A percentile compares a stretch with the other conserved stretches of the same genome.
These are phyloP conservation scores for Candida germanica DNA, from an alignment of 805 yeast genomes.

Conservation along the genomic window DNA sequence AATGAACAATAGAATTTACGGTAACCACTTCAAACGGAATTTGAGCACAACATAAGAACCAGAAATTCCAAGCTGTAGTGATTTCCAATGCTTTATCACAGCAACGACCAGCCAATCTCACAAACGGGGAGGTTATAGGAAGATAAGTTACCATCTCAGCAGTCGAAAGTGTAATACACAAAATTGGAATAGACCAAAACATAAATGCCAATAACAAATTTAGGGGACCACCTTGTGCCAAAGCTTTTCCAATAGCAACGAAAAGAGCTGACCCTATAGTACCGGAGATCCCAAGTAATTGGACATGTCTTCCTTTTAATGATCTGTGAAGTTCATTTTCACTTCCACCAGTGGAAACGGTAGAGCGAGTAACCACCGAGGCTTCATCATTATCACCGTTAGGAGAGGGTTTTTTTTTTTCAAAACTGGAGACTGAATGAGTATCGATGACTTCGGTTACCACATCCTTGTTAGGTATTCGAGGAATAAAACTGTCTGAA, in stretches of 20 bases:
- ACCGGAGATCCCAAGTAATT: conserved; percentile 76
- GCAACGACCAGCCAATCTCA: conserved; percentile 70
- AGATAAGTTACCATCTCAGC: conserved; percentile 79
- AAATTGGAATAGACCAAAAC: conserved; percentile 67
- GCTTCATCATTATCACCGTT: conserved; percentile 9
- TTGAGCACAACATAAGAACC: conserved; percentile 69
- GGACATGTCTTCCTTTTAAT: conserved; percentile 68
- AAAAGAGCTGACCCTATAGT: conserved; percentile 80
- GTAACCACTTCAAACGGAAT: conserved; percentile 84
- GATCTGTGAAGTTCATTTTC: conserved; percentile 34
- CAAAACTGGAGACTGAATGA: neutral
- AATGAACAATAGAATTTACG: conserved; percentile 74
- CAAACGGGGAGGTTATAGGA: conserved; percentile 76
- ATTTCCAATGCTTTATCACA: conserved; percentile 74
- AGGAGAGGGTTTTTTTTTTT: neutral
- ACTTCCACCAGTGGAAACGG: conserved; percentile 13
- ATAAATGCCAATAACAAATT: conserved; percentile 62
- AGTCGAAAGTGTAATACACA: conserved; percentile 62
- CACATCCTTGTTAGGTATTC: conserved; percentile 9
- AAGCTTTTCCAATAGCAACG: conserved; percentile 65
- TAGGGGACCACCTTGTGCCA: conserved; percentile 68
- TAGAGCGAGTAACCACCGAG: conserved; percentile 15
- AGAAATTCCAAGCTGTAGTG: conserved; percentile 77
- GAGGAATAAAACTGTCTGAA: conserved; percentile 15
- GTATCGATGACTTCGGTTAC: neutral